Evolutionary conservation across 768 basidiomycete species (phyloP).

Genomic region (Serendipita indica): DNA sequence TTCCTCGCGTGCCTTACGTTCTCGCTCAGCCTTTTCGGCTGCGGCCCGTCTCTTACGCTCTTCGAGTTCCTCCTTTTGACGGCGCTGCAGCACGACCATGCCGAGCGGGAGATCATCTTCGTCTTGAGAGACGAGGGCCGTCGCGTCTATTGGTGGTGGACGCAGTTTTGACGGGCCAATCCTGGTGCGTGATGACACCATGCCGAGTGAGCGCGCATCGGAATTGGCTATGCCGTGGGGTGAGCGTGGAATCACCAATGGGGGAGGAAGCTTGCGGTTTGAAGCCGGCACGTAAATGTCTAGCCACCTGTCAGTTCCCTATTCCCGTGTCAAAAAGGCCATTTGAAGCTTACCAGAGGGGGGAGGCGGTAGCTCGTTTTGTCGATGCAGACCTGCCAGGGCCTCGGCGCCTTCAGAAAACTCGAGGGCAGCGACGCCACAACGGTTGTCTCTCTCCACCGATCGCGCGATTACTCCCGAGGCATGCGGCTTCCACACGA

Average conservation of each 20-base stretch:
- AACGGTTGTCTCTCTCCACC: slow-evolving; percentile 31
- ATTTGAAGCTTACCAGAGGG: background rate
- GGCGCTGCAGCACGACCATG: background rate
- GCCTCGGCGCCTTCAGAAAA: slow-evolving; percentile 53
- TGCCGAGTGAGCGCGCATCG: background rate
- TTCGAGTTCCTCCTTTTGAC: background rate
- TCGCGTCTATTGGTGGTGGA: background rate
- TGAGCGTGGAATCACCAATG: background rate
- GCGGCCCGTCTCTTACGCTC: background rate
- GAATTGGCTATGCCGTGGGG: background rate
- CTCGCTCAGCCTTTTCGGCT: background rate
- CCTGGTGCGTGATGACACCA: background rate
- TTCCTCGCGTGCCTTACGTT: background rate
- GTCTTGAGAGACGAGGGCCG: background rate
- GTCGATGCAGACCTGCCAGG: slow-evolving; percentile 27
- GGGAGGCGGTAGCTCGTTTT: slow-evolving; percentile 6
- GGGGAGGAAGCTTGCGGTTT: background rate
- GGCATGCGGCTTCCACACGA: slow-evolving; percentile 32
- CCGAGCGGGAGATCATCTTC: slow-evolving; percentile 7
- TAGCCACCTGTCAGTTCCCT: background rate
- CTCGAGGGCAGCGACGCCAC: slow-evolving; percentile 58
- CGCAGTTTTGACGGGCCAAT: background rate
- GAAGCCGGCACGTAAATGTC: slow-evolving; percentile 7
- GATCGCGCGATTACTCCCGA: slow-evolving; percentile 24
- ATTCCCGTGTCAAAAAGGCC: background rate